Base-by-base conservation (phyloP, 306 rosid genomes). In the Lathyrus aphaca region DNA sequence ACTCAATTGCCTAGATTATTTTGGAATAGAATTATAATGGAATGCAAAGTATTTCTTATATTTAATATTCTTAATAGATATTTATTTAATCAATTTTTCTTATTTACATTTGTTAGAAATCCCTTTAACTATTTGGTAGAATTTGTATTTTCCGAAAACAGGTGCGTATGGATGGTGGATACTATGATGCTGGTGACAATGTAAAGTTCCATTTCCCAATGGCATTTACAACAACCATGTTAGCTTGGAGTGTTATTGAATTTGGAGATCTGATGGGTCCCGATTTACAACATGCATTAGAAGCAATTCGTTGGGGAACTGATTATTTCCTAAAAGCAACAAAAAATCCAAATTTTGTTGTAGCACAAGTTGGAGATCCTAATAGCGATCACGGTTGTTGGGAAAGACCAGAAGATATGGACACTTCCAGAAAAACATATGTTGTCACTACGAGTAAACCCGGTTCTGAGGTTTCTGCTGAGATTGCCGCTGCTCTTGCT, bases 391-490 rank as follows among this genome's bases (percentile, higher is more conserved):
- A 86, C 25, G 0, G 0, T 1, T 86, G 88, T 56, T 86, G 77
- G 88, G 82, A 86, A 73, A 82, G 91, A 16, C 87, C 87, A 5
- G 87, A 86, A 56, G 91, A 84, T 60, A 80, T 86, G 87, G 88
- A 86, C 70, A 84, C 83, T 51, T 76, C 53, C 9, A 74, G 84
- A 53, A 77, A 49, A 16, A 0, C 75, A 0, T 84, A 74, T 29
- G 40, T 2, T 2, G 11, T 82, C 0, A 2, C 19, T 3, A 17
- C 0, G 4, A 0, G 6, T 0, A 66, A 2, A 1, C 88, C 88
- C 0, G 88, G 88, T n/a, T 79, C 88, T 0, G 85, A 86, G 37
- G 64, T 86, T 8, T 46, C 86, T 1, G 77, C 73, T 1, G 85
- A 81, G 65, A 77, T 79, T 25, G 83, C 86, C 0, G 85, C 85